A percentile compares a stretch with the other conserved stretches of the same genome.
phyloP scores from a whole-genome alignment of 148 eudicot species.

The Linanthus parryae region DNA sequence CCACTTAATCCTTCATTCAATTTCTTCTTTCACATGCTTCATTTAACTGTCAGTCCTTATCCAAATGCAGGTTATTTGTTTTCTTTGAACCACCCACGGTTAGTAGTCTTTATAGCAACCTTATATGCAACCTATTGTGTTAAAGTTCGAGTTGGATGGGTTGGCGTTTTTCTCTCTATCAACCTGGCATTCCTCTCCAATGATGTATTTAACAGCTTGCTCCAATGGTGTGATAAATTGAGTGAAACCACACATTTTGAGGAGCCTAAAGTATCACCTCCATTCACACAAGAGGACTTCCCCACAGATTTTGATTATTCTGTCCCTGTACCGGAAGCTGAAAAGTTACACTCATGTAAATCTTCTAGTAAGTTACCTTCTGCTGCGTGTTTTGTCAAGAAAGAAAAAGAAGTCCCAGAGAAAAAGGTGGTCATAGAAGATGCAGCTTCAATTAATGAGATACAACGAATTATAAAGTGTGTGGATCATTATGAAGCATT shows the following conservation, averaged over 20 bases:
- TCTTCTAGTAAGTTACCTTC: constrained; percentile 40
- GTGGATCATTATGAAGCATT: constrained; percentile 85
- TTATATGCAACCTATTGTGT: constrained; percentile 75
- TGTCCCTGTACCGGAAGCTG: constrained; percentile 56
- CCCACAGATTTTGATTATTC: constrained; percentile 54
- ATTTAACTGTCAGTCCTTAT: too few relatives aligned
- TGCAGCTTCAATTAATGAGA: constrained; percentile 53
- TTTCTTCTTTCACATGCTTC: too few relatives aligned
- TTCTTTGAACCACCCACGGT: constrained; percentile 87
- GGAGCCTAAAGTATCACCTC: constrained; percentile 61
- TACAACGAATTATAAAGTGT: constrained; percentile 70
- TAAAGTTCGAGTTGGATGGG: constrained; percentile 81
- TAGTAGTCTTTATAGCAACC: constrained; percentile 83
- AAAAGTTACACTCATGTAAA: constrained; percentile 45
- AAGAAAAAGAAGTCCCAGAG: constrained; percentile 61
- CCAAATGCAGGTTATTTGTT: constrained; percentile 88
- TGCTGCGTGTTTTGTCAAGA: constrained; percentile 30
- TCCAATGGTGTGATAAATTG: constrained; percentile 87
- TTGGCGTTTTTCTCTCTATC: constrained; percentile 70
- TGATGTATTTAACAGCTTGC: constrained; percentile 57
- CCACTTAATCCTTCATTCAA: too few relatives aligned
- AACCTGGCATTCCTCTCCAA: constrained; percentile 89
- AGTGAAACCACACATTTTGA: constrained; percentile 70
- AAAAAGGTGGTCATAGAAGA: constrained; percentile 70
- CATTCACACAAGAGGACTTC: constrained; percentile 64